Percentiles rank a stretch among this genome's conserved stretches.
These are phyloP conservation scores for Phalaenopsis equestris DNA, from an alignment of 106 monocot species.

Conservation along the genomic window DNA sequence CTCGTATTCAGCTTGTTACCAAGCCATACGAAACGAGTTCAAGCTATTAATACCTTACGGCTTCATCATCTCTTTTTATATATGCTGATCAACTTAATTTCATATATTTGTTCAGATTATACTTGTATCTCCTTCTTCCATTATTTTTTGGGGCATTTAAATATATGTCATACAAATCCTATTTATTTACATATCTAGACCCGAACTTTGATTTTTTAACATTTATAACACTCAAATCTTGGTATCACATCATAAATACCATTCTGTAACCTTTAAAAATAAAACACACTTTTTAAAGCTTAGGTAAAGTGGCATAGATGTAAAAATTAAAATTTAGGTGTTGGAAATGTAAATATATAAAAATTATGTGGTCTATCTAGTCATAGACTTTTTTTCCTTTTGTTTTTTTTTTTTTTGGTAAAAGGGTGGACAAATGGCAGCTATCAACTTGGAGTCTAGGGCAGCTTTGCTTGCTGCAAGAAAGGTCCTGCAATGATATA, in stretches of 20 bases:
- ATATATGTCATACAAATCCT: too few species aligned
- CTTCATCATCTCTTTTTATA: background rate
- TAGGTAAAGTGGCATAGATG: too few species aligned
- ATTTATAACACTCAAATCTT: too few species aligned
- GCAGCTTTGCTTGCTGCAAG: constrained; percentile 77
- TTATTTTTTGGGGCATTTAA: background rate
- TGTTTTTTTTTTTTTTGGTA: background rate
- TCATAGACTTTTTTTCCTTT: too few species aligned
- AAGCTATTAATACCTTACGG: background rate
- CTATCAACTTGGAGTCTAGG: constrained; percentile 76
- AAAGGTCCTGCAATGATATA: constrained; percentile 36
- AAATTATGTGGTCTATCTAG: too few species aligned
- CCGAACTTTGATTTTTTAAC: too few species aligned
- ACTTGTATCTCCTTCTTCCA: background rate
- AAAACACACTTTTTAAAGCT: too few species aligned
- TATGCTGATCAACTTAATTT: background rate
- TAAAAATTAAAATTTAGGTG: too few species aligned
- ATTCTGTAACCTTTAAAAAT: too few species aligned
- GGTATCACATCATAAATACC: too few species aligned
- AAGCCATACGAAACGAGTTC: background rate
- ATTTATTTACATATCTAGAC: too few species aligned
- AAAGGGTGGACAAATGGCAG: constrained; percentile 90
- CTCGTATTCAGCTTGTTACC: background rate
- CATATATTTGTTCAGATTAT: background rate
- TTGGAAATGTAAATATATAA: too few species aligned